Percentiles rank a stretch among this genome's conserved stretches.
These are phyloP conservation scores for Talaromyces thailandensis DNA, from an alignment of 495 filamentous ascomycete genomes.

Conservation along the genomic window DNA sequence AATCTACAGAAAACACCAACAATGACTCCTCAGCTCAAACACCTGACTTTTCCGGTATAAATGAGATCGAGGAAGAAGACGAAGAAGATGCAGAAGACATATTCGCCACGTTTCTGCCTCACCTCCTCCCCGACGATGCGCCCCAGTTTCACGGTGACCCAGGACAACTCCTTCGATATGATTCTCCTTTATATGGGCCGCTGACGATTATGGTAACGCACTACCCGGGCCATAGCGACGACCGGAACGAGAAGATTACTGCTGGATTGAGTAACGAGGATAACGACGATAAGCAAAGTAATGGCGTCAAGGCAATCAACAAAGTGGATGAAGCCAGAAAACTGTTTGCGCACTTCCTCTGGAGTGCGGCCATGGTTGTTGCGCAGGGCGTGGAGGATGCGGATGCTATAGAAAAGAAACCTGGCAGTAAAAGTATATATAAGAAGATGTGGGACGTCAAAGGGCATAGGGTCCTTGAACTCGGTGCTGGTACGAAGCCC, in stretches of 20 bases:
- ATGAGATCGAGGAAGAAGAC: slow-evolving; percentile 12
- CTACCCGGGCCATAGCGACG: slow-evolving; percentile 22
- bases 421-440: slow-evolving; percentile 8
- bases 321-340: slow-evolving; percentile 44
- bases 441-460: slow-evolving; percentile 37
- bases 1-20: neutral
- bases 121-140: slow-evolving; percentile 71
- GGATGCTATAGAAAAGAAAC: slow-evolving; percentile 7
- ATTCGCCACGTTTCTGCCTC: slow-evolving; percentile 50
- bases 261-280: slow-evolving; percentile 5
- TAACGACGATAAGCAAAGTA: too few relatives aligned
- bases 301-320: slow-evolving; percentile 13
- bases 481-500: slow-evolving; percentile 47
- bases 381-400: slow-evolving; percentile 56
- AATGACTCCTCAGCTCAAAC: neutral
- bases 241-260: slow-evolving; percentile 12
- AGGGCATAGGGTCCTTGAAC: slow-evolving; percentile 46
- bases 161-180: slow-evolving; percentile 56
- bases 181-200: slow-evolving; percentile 47
- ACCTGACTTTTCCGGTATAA: slow-evolving; percentile 8
- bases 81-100: slow-evolving; percentile 48
- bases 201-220: slow-evolving; percentile 37
- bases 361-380: slow-evolving; percentile 71
- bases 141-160: slow-evolving; percentile 68
- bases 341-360: slow-evolving; percentile 77